Base-by-base conservation (phyloP, 164 flowering plant species). In the Umbilicus rupestris region DNA sequence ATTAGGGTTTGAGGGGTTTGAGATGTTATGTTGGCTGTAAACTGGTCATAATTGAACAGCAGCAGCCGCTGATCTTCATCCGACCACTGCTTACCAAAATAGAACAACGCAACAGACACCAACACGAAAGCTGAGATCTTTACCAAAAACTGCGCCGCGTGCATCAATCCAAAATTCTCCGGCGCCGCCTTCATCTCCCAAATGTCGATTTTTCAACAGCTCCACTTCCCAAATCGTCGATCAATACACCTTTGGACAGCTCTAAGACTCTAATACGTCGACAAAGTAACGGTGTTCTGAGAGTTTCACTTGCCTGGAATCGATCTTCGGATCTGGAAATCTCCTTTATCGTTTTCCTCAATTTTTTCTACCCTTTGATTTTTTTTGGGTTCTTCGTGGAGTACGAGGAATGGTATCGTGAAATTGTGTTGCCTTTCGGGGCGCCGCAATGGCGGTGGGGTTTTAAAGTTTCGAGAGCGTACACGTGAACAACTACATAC, bases 41-140 rank as follows among this genome's bases (percentile, higher is more conserved):
- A 6, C 50, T 77, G 81, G 26, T 45, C 76, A 46, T 71, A 60
- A 70, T 72, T 71, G 84, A 79, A 86, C 84, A 85, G 89, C 71
- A 78, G 4, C 71, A 88, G 83, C 69, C 75, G 88, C 42, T 78
- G 83, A 73, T 74, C 76, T 16, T 81, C 84, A 66, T 74, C 75
- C 29, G 96, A 81, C 86, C 86, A 91, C 72, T 81, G 88, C 70
- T 77, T 82, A 62, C 93, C 96, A 8, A 91, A 59, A 77, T 83
- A 89, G 77, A 94, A 89, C 80, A 84, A 87, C 29, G 78, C 68
- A 58, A 84, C 24, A 19, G 87, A 69, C 39, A 85, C 30, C 65
- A 86, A 63, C n/a, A 71, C 2, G 30, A 86, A 71, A 7, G 76
- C 87, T 0, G 76, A 68, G 75, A 86, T 74, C 76, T 79, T 86